A percentile compares a stretch with the other conserved stretches of the same genome.
phyloP scores from a whole-genome alignment of 306 rosid genomes.

The Castanea sativa region DNA sequence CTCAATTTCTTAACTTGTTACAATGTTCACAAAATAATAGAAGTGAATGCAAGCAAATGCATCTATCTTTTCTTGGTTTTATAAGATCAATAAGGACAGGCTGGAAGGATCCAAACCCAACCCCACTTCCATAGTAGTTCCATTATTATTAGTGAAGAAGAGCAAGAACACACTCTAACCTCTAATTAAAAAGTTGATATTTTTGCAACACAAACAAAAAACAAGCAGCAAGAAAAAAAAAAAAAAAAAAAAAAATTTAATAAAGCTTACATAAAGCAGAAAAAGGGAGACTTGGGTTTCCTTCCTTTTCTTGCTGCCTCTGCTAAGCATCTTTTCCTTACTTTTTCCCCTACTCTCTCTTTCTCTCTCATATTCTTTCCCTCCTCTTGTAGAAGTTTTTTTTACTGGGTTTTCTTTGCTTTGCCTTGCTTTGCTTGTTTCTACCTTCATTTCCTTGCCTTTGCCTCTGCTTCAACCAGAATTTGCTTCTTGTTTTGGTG shows the following conservation, averaged over 20 bases:
- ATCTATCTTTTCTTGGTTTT: conserved; percentile 21
- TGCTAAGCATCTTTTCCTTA: conserved; percentile 78
- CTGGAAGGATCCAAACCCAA: conserved; percentile 77
- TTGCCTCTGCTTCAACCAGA: conserved; percentile 21
- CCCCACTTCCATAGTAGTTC: conserved; percentile 53
- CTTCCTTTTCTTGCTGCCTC: conserved; percentile 52
- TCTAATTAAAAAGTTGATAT: conserved; percentile 41
- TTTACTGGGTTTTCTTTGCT: conserved; percentile 24
- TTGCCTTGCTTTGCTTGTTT: conserved; percentile 1
- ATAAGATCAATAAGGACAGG: conserved; percentile 67
- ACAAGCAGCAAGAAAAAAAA: conserved; percentile 13
- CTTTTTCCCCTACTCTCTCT: conserved; percentile 38
- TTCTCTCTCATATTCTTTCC: conserved; percentile 25
- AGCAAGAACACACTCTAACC: conserved; percentile 24
- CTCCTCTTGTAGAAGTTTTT: conserved; percentile 27
- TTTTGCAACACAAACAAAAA: conserved; percentile 37
- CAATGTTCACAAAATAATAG: conserved; percentile 23
- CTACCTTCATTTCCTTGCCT: conserved; percentile 24
- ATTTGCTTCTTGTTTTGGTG: conserved; percentile 38
- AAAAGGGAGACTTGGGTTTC: conserved; percentile 41
- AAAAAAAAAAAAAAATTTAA: neutral
- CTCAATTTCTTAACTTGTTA: conserved; percentile 7
- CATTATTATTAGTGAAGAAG: conserved; percentile 46
- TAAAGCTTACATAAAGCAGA: conserved; percentile 59
- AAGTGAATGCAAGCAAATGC: conserved; percentile 28